These are phyloP conservation scores for Torulaspora indica DNA, from an alignment of 805 yeast species.

Conservation along the genomic window DNA sequence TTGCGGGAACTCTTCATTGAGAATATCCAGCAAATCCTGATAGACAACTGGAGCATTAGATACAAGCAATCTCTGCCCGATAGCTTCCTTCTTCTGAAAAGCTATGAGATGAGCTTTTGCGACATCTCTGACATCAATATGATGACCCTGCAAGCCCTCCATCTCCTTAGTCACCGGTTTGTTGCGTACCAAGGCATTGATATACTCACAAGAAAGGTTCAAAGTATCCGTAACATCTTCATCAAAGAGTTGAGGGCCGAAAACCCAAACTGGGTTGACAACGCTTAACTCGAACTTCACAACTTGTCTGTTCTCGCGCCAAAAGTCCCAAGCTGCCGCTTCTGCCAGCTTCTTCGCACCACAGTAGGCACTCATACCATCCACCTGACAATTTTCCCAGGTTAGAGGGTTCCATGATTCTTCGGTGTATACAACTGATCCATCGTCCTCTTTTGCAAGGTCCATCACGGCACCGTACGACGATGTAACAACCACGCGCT, in stretches of 20 bases:
- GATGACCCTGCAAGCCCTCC: slow-evolving; percentile 25
- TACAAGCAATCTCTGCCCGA: slow-evolving; percentile 36
- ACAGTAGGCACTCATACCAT: slow-evolving; percentile 43
- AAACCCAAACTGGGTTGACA: slow-evolving; percentile 52
- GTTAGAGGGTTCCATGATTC: slow-evolving; percentile 50
- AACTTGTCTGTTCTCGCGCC: slow-evolving; percentile 32
- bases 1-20: slow-evolving; percentile 41
- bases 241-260: slow-evolving; percentile 57
- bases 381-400: slow-evolving; percentile 41
- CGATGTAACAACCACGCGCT: slow-evolving; percentile 50
- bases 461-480: slow-evolving; percentile 46
- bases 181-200: slow-evolving; percentile 31
- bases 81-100: slow-evolving; percentile 38
- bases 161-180: slow-evolving; percentile 19
- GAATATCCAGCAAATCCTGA: slow-evolving; percentile 30
- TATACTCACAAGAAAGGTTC: slow-evolving; percentile 42
- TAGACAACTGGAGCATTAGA: slow-evolving; percentile 24
- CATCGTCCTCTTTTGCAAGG: slow-evolving; percentile 37
- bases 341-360: slow-evolving; percentile 63
- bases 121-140: slow-evolving; percentile 58
- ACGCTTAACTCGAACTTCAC: slow-evolving; percentile 43
- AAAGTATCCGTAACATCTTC: slow-evolving; percentile 39
- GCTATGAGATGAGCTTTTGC: slow-evolving; percentile 54
- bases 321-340: slow-evolving; percentile 53
- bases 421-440: slow-evolving; percentile 40